Conservation (phyloP, 2,329 filamentous ascomycete genomes). For the Chrysosphaeria jannelii region DNA sequence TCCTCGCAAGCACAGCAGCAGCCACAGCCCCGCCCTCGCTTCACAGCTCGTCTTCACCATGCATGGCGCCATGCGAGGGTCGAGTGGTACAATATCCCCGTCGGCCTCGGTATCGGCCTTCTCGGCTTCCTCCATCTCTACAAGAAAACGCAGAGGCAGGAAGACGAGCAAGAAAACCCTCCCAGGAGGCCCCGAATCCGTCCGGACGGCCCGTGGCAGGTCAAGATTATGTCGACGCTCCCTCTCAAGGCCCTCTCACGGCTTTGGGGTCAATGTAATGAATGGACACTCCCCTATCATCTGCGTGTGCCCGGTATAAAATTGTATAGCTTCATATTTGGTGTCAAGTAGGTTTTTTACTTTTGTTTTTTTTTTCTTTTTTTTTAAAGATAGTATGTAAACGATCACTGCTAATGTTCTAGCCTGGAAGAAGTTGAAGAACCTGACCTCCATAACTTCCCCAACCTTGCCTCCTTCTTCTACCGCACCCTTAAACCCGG, state of each 20-base stretch:
- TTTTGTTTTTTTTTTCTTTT: slow-evolving; percentile 1
- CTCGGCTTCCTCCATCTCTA: slow-evolving; percentile 64
- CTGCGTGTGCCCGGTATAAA: slow-evolving; percentile 72
- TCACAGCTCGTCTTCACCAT: slow-evolving; percentile 19
- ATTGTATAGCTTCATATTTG: slow-evolving; percentile 70
- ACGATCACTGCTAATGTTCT: slow-evolving; percentile 2
- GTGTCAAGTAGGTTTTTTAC: slow-evolving; percentile 30
- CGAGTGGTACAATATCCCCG: slow-evolving; percentile 73
- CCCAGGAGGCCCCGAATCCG: slow-evolving; percentile 31
- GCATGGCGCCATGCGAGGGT: slow-evolving; percentile 24
- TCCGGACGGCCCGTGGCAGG: slow-evolving; percentile 71
- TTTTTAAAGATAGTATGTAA: neutral
- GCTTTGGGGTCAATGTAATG: slow-evolving; percentile 76
- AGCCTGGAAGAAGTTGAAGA: slow-evolving; percentile 67
- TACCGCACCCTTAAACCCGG: slow-evolving; percentile 85
- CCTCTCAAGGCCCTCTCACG: slow-evolving; percentile 75
- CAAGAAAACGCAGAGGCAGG: slow-evolving; percentile 30
- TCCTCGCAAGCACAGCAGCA: too few species aligned
- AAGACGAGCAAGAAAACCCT: slow-evolving; percentile 18
- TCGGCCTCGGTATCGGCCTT: slow-evolving; percentile 61
- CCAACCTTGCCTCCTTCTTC: slow-evolving; percentile 89
- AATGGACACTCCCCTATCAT: slow-evolving; percentile 64
- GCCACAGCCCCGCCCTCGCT: slow-evolving; percentile 11
- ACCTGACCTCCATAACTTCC: slow-evolving; percentile 62
- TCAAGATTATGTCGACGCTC: slow-evolving; percentile 78